These are phyloP conservation scores for Candida nonsorbophila DNA, from an alignment of 805 yeast genomes.

Conservation along the genomic window DNA sequence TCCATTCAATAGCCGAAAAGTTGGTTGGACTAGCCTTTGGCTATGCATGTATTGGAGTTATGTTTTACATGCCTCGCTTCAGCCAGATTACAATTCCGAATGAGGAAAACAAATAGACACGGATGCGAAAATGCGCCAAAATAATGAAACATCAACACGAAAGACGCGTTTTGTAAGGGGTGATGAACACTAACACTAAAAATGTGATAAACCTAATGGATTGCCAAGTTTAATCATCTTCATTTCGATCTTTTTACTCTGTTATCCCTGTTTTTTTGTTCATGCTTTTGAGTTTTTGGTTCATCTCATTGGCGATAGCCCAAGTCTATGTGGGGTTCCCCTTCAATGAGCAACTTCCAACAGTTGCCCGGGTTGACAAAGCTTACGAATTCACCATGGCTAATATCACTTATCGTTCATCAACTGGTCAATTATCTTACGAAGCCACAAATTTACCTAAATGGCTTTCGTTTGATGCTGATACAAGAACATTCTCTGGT, in stretches of 20 bases:
- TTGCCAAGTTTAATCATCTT: too few species aligned
- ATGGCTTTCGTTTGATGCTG: conserved; percentile 74
- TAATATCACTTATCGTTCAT: conserved; percentile 55
- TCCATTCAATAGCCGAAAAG: conserved; percentile 78
- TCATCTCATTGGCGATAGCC: conserved; percentile 18
- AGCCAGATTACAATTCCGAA: too few species aligned
- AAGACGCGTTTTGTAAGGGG: too few species aligned
- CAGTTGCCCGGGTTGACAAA: conserved; percentile 71
- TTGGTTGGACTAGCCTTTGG: conserved; percentile 65
- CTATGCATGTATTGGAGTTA: conserved; percentile 34
- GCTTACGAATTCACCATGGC: conserved; percentile 63
- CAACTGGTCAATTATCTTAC: conserved; percentile 46
- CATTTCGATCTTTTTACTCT: too few species aligned
- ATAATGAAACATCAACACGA: too few species aligned
- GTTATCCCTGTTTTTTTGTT: conserved; percentile 3
- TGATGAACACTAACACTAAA: too few species aligned
- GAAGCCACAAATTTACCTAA: conserved; percentile 55
- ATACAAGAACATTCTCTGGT: conserved; percentile 61
- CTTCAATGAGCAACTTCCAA: conserved; percentile 78
- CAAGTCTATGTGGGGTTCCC: conserved; percentile 66
- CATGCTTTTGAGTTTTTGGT: conserved; percentile 6
- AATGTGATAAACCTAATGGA: too few species aligned
- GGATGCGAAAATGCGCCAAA: too few species aligned
- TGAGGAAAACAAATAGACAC: too few species aligned
- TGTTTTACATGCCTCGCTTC: too few species aligned